Conservation (phyloP, 495 filamentous ascomycete genomes). For the Filosporella fistucella region DNA sequence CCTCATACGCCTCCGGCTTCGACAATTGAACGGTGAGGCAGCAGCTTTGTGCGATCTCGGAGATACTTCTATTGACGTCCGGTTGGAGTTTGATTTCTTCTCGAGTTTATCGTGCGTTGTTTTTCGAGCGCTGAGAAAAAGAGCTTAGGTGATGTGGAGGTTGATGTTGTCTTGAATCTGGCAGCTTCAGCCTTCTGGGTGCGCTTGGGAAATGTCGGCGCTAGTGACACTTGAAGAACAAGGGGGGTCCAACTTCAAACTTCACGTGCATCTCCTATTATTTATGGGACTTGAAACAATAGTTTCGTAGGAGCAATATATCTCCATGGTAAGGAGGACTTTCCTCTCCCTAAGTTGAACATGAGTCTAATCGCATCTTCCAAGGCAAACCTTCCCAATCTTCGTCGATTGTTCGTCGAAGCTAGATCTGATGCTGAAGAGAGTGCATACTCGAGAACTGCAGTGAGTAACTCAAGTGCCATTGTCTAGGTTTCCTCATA, state of each 20-base stretch:
- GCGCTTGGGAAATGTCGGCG: slow-evolving; percentile 4
- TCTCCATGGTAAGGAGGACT: slow-evolving; percentile 12
- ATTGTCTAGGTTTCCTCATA: too few relatives aligned
- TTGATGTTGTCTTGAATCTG: slow-evolving; percentile 4
- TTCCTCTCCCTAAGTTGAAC: background rate
- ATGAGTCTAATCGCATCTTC: slow-evolving; percentile 17
- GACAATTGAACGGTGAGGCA: slow-evolving; percentile 11
- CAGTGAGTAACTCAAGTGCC: slow-evolving; percentile 69
- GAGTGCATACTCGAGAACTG: slow-evolving; percentile 87
- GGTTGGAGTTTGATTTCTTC: too few relatives aligned
- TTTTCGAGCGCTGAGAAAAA: background rate
- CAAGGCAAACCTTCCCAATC: slow-evolving; percentile 86
- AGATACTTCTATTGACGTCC: too few relatives aligned
- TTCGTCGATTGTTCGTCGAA: slow-evolving; percentile 94
- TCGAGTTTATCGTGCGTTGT: background rate
- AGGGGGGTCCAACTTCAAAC: slow-evolving; percentile 2
- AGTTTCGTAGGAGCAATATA: background rate
- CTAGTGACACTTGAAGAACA: slow-evolving; percentile 19
- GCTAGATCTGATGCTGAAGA: slow-evolving; percentile 92
- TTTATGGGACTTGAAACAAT: slow-evolving; percentile 15
- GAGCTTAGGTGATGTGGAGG: background rate
- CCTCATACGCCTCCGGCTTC: slow-evolving; percentile 24
- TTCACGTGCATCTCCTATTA: slow-evolving; percentile 11
- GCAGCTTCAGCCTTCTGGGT: slow-evolving; percentile 19
- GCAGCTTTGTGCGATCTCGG: slow-evolving; percentile 12